Base-by-base conservation (phyloP, 257 asterid genomes). In the Petunia axillaris region DNA sequence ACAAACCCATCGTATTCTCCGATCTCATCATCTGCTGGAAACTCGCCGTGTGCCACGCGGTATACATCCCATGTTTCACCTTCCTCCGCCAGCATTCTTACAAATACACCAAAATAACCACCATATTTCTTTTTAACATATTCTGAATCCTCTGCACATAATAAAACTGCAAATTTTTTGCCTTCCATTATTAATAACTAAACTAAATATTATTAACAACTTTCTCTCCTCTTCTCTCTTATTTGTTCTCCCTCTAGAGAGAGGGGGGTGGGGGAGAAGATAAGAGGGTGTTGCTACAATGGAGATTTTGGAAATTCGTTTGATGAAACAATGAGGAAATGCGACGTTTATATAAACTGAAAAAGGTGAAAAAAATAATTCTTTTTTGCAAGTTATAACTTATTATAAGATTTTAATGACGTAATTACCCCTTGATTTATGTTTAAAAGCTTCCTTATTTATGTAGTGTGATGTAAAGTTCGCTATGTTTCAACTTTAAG, bases 131-230 rank as follows among this genome's bases (percentile, higher is more conserved):
- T 91, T 87, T 91, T 94, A 85, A 94, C 98, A 90, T 94, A 91
- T 35, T 94, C 98, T 0, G 98, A 89, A 77, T 93, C 98, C 2
- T 94, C 96, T 6, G 98, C 98, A 83, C 98, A 94, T 5, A 90
- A 81, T 2, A 94, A 90, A 25, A 94, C 93, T 50, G 91, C 97
- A 85, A 86, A 94, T 68, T 83, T 90, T 44, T 83, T 89, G 16
- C 91, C 91, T 80, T 90, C 97, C 97, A 91, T 91, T 78, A 46
- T 83, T 85, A 75, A 44, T 8, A 43, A 68, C 15, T 52, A 15
- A 70, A 9, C 4, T 52, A 52, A 52, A 52, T 13, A 8, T 52
- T 2, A 2, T 25, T 46, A 39, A 68, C 46, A 14, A 11, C 11
- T 4, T 10, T 10, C 84, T 76, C 75, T 65, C 68, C 46, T 46